Evolutionary conservation across 441 rosid genomes (phyloP).

Genomic region (Gossypium davidsonii): DNA sequence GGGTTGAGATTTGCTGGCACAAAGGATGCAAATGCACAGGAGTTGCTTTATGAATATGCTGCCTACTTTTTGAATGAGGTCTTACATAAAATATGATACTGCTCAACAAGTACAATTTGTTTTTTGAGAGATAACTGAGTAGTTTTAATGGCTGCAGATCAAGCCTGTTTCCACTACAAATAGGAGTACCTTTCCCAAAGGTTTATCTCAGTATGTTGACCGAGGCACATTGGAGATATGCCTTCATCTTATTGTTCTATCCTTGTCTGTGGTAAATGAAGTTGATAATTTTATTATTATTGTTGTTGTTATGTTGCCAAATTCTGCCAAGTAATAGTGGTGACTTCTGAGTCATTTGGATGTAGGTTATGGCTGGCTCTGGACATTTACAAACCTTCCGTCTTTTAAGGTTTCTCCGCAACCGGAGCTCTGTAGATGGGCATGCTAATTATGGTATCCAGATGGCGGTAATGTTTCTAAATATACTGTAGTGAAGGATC

Average conservation of each 20-base stretch:
- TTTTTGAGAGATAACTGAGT: constrained; percentile 17
- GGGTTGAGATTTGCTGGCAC: constrained; percentile 95
- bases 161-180: constrained; percentile 63
- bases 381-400: constrained; percentile 88
- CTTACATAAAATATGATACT: constrained; percentile 20
- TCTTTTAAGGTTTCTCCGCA: constrained; percentile 75
- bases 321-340: background rate
- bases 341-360: constrained; percentile 14
- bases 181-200: constrained; percentile 58
- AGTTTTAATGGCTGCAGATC: constrained; percentile 49
- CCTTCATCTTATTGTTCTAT: constrained; percentile 82
- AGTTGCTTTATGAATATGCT: constrained; percentile 76
- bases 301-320: constrained; percentile 1
- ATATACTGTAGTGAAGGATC: background rate
- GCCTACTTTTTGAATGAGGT: constrained; percentile 90
- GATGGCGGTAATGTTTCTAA: constrained; percentile 57
- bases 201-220: constrained; percentile 75
- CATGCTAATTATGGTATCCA: constrained; percentile 89
- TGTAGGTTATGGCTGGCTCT: constrained; percentile 96
- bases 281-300: constrained; percentile 14
- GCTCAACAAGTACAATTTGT: constrained; percentile 10
- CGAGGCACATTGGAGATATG: constrained; percentile 91
- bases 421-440: constrained; percentile 76
- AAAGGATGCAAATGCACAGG: constrained; percentile 81
- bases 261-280: constrained; percentile 73